A percentile compares a stretch with the other conserved stretches of the same genome.
Conservation (phyloP, 345 rosid species). For the Kandelia obovata region DNA sequence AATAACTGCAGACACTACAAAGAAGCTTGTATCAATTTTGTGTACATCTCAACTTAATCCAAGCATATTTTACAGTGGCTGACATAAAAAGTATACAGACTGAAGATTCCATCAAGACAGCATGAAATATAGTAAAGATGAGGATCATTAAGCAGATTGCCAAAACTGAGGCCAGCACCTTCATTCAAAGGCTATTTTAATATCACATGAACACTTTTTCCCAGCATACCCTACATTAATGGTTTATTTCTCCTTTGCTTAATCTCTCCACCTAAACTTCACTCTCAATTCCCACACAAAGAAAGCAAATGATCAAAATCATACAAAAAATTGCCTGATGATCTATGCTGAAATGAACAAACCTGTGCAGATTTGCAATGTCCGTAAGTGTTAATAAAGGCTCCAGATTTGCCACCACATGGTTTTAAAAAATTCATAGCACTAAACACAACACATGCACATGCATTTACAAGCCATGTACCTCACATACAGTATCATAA, state of each 20-base stretch:
- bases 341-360: no score
- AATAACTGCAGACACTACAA: not conserved
- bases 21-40: not conserved
- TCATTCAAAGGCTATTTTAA: no score
- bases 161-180: not conserved
- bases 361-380: no score
- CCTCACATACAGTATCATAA: not conserved
- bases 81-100: not conserved
- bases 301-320: no score
- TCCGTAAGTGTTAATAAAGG: no score
- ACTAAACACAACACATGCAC: not conserved
- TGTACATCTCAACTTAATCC: not conserved
- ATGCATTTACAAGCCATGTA: not conserved
- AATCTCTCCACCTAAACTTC: no score
- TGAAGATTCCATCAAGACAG: not conserved
- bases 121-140: not conserved
- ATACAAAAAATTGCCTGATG: no score
- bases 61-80: not conserved
- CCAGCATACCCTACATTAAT: no score
- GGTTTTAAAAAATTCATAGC: not conserved
- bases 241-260: no score
- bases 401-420: no score
- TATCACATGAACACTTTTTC: no score
- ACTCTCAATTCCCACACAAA: no score
- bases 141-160: not conserved